These are phyloP conservation scores for Orbilia oligospora DNA, from an alignment of 2,329 filamentous ascomycete species.

Conservation along the genomic window DNA sequence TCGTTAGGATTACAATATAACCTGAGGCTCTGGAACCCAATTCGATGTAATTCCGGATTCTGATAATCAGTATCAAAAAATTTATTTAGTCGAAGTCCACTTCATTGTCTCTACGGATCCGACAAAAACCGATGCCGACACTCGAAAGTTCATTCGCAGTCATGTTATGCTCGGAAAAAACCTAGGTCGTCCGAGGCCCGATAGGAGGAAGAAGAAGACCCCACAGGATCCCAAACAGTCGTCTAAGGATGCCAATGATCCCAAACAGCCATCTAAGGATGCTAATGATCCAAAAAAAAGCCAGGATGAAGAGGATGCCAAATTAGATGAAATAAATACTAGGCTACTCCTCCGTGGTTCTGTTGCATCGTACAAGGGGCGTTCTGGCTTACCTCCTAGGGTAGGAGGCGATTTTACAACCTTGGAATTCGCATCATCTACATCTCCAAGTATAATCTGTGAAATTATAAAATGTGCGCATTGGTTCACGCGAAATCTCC, in stretches of 20 bases:
- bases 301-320: neutral
- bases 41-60: conserved; percentile 3
- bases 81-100: conserved; percentile 58
- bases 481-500: conserved; percentile 28
- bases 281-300: neutral
- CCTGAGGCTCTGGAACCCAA: conserved; percentile 13
- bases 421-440: conserved; percentile 63
- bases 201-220: conserved; percentile 48
- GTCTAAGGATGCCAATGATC: conserved; percentile 13
- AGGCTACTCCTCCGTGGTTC: conserved; percentile 7
- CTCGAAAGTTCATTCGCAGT: conserved; percentile 67
- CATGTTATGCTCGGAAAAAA: conserved; percentile 70
- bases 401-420: conserved; percentile 63
- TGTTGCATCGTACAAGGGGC: neutral
- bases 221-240: conserved; percentile 31
- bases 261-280: conserved; percentile 41
- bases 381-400: conserved; percentile 20
- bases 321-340: neutral
- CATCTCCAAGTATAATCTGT: conserved; percentile 64
- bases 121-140: conserved; percentile 65
- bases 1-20: conserved; percentile 1
- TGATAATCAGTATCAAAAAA: neutral
- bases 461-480: conserved; percentile 65
- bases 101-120: conserved; percentile 65
- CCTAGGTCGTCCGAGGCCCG: conserved; percentile 63